phyloP scores from a whole-genome alignment of 2,329 filamentous ascomycete genomes.

The Arachnomyces sp. region DNA sequence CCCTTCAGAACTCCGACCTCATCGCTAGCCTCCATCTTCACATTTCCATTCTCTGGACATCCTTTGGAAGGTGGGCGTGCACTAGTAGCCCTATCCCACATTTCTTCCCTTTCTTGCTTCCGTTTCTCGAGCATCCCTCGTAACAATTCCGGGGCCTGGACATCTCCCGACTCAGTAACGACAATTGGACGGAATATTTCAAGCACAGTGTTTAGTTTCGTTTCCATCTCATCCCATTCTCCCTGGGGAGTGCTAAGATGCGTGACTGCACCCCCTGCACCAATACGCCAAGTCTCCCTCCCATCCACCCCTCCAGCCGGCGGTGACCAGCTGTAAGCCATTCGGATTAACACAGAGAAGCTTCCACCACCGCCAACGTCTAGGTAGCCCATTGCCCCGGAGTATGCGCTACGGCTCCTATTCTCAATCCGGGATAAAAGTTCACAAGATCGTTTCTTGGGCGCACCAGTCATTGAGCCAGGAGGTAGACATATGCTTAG shows the following conservation, averaged over 20 bases:
- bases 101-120: too few species aligned
- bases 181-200: conserved; percentile 26
- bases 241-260: conserved; percentile 68
- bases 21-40: too few species aligned
- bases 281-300: conserved; percentile 60
- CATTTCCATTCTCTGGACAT: too few species aligned
- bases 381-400: conserved; percentile 82
- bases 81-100: too few species aligned
- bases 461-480: conserved; percentile 93
- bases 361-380: conserved; percentile 78
- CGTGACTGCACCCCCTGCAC: conserved; percentile 85
- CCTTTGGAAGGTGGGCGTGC: too few species aligned
- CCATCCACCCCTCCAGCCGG: conserved; percentile 16
- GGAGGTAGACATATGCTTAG: conserved; percentile 72
- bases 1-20: too few species aligned
- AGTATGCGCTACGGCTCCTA: conserved; percentile 63
- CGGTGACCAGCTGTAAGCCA: conserved; percentile 50
- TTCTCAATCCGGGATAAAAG: conserved; percentile 63
- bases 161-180: too few species aligned
- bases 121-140: too few species aligned
- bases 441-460: conserved; percentile 87
- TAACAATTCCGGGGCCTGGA: too few species aligned
- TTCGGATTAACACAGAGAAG: conserved; percentile 86
- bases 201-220: conserved; percentile 51
- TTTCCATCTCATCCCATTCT: conserved; percentile 87